Evolutionary conservation across 352 stramenopile species (phyloP), one percentile per base, ranked within the genome.

Genomic region (Pythium sp.): DNA sequence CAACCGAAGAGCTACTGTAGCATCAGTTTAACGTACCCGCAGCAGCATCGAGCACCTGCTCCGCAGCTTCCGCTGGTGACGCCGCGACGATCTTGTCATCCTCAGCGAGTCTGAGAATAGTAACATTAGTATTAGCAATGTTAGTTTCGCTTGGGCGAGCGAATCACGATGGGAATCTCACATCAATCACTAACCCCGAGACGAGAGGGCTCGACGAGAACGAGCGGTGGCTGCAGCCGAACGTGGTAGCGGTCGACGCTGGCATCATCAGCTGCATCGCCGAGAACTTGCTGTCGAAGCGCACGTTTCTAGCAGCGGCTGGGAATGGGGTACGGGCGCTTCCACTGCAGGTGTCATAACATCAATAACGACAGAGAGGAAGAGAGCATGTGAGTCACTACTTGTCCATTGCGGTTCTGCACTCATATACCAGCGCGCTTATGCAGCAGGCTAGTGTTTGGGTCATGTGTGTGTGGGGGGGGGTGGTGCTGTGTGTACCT

Each of bases 191-290:
- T 53, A 80, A 90, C 84, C 72, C 75, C 28, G 74, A 73, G 53
- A 72, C 62, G 49, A 72, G 43, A 4, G 82, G 78, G 8, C 73
- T 75, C 47, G 85, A 90, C 18, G 85, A 93, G 78, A 91, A 91
- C 30, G 75, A 80, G 46, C 85, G 81, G 38, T 61, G 65, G 49
- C 58, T 65, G 28, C 78, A 67, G 58, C 77, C 75, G 61, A 86
- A 84, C 11, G 47, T 70, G 14, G 47, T 70, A 26, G 81, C 70
- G 59, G 67, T 72, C 46, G 80, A 74, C 26, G 28, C 38, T 51
- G 63, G 63, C 54, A 43, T 43, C n/a, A 83, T 77, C 24, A 84
- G 69, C 66, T 89, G 82, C 58, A 88, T 68, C 22, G 74, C 71
- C 38, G 75, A 62, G 67, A 86, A 38, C 51, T 84, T 84, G 57